phyloP scores from a whole-genome alignment of 2,329 filamentous ascomycete genomes.

The Fusarium piperis region DNA sequence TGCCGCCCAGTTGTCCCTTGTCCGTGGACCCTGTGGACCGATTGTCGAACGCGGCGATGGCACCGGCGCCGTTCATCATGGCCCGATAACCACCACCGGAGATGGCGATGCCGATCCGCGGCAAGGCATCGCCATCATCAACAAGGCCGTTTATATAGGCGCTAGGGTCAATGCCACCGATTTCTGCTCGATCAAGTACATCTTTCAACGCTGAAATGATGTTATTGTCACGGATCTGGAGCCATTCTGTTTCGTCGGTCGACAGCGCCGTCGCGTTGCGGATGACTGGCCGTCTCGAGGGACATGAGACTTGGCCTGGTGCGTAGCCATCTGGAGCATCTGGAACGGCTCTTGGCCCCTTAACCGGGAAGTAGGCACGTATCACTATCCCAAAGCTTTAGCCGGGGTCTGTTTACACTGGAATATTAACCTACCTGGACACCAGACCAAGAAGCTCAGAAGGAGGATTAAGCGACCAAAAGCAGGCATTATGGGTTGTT shows the following conservation, averaged over 20 bases:
- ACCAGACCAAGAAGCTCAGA: neutral
- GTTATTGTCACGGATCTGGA: slow-evolving; percentile 71
- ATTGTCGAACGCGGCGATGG: slow-evolving; percentile 76
- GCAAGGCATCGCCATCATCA: slow-evolving; percentile 68
- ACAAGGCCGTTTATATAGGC: slow-evolving; percentile 71
- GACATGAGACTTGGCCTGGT: slow-evolving; percentile 12
- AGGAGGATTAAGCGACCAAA: neutral
- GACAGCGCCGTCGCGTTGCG: slow-evolving; percentile 7
- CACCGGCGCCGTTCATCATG: slow-evolving; percentile 79
- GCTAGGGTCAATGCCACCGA: slow-evolving; percentile 74
- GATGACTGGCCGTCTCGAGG: slow-evolving; percentile 2
- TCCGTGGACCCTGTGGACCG: slow-evolving; percentile 69
- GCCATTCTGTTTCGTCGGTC: slow-evolving; percentile 61
- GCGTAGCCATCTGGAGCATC: slow-evolving; percentile 21
- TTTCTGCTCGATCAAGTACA: slow-evolving; percentile 73
- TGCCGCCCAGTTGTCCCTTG: slow-evolving; percentile 65
- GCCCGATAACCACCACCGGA: slow-evolving; percentile 85
- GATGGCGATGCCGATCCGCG: slow-evolving; percentile 73
- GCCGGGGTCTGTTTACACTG: too few relatives aligned
- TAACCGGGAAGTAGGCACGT: neutral
- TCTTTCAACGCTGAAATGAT: slow-evolving; percentile 76
- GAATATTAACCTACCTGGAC: neutral
- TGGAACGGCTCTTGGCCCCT: neutral
- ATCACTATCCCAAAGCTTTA: neutral
- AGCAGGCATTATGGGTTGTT: neutral